phyloP scores from a whole-genome alignment of 1,139 yeast species.

The Pichia sp. region DNA sequence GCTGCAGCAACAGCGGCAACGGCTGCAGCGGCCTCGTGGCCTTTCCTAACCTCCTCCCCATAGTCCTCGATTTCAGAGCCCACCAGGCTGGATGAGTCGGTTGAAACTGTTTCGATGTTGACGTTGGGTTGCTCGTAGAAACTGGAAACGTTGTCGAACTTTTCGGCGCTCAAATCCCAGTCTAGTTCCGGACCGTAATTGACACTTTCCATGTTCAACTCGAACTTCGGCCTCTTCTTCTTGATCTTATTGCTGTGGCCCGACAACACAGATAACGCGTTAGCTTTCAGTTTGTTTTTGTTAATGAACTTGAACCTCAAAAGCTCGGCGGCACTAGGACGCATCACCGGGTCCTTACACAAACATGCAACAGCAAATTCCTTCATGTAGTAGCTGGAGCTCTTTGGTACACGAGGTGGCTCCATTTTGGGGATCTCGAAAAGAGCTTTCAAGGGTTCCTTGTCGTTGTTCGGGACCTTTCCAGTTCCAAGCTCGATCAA shows the following conservation, averaged over 20 bases:
- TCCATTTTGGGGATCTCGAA: constrained; percentile 65
- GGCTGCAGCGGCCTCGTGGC: background rate
- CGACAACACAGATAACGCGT: constrained; percentile 14
- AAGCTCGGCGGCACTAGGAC: constrained; percentile 59
- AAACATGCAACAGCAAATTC: constrained; percentile 68
- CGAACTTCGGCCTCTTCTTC: constrained; percentile 26
- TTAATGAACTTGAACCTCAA: constrained; percentile 57
- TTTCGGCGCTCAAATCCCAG: constrained; percentile 8
- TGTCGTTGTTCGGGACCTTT: constrained; percentile 62
- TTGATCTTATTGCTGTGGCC: constrained; percentile 16
- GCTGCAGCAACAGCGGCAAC: background rate
- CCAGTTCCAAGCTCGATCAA: constrained; percentile 73
- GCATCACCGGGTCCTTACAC: constrained; percentile 52
- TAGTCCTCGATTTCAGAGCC: background rate
- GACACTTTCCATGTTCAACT: constrained; percentile 21
- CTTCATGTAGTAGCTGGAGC: constrained; percentile 36
- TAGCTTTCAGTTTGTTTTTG: constrained; percentile 38
- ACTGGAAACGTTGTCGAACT: background rate
- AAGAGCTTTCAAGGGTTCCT: constrained; percentile 72
- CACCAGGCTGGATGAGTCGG: background rate
- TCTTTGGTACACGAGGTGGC: constrained; percentile 52
- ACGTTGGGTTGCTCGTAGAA: background rate
- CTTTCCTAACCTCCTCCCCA: constrained; percentile 12
- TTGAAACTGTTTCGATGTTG: background rate
- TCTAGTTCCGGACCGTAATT: constrained; percentile 25